Base-by-base conservation (phyloP, 176 grass and related monocot genomes). In the Musa itinerans region DNA sequence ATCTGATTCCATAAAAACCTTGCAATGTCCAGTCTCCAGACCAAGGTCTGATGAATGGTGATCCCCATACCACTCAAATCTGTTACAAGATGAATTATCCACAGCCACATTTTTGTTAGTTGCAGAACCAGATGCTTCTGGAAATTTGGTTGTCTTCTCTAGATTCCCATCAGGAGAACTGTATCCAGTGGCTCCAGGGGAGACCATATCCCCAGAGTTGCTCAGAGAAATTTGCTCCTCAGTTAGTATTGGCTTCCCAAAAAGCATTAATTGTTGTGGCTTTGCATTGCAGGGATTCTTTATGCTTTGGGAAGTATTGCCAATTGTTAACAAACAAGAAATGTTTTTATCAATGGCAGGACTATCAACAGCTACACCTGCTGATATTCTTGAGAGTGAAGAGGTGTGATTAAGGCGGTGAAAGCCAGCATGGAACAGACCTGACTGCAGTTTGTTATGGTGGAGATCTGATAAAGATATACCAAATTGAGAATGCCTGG, bases 401-500 rank as follows among this genome's bases (percentile, higher is more conserved):
- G 76, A 11, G 79, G 57, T 63, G 62, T 83, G 83, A 80, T 84
- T 87, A 25, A 85, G 54, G 78, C 66, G 81, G 80, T 90, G 78
- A 80, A 89, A 50, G 49, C 85, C 77, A 59, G 80, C 81, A 25
- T 75, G 83, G 63, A 78, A 88, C 34, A 88, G 83, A 82, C 78
- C 85, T 52, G 86, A 79, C 80, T 92, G 89, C 83, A 88, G 83
- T 76, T 88, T 92, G 86, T 86, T 88, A 15, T 92, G 79, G 64
- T 90, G 87, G 83, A 84, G 88, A 82, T 89, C 90, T 67, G 89
- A 82, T 82, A 93, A 84, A 84, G 95, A 83, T 85, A 94, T 80
- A 82, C 90, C 96, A 76, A 99, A 99, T 86, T 87, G 91, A 90
- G 96, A 85, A 99, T 99, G 96, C 96, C 96, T 99, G 96, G 96